Percentiles rank a stretch among this genome's conserved stretches.
Conservation (phyloP, 2,329 filamentous ascomycete genomes). For the Aspergillus sp. region DNA sequence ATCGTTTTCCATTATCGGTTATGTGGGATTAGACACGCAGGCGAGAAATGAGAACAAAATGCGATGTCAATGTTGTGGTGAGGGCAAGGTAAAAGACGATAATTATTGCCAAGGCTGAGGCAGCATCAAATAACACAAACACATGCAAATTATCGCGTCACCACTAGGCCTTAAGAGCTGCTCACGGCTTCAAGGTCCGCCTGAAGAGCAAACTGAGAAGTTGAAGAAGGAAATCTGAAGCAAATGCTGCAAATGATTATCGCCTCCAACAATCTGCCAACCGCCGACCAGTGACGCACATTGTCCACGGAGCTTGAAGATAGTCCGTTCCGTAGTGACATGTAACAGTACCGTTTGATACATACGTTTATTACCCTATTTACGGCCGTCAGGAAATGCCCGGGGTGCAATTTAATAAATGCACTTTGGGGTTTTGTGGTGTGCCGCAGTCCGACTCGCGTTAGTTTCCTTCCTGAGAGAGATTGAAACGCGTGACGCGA, state of each 20-base stretch:
- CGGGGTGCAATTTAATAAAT: background rate
- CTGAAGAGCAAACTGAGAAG: background rate
- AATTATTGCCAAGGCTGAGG: background rate
- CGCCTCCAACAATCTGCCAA: background rate
- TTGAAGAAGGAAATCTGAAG: no score
- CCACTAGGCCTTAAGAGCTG: no score
- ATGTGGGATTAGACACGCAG: background rate
- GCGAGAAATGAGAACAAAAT: background rate
- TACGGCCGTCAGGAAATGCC: background rate
- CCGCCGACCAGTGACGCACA: background rate
- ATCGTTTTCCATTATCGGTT: constrained; percentile 56
- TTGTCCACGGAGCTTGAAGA: background rate
- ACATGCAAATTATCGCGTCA: background rate
- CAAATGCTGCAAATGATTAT: no score
- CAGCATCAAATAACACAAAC: background rate
- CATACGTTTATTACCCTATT: background rate
- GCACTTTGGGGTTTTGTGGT: background rate
- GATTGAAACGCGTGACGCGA: background rate
- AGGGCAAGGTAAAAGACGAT: constrained; percentile 1
- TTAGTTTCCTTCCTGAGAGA: background rate
- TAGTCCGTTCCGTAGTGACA: background rate
- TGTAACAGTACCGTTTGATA: background rate
- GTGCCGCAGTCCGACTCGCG: background rate
- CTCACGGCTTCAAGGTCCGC: no score
- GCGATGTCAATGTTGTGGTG: background rate